These are phyloP conservation scores for Pyrenula aspistea DNA, from an alignment of 495 filamentous ascomycete species.

Conservation along the genomic window DNA sequence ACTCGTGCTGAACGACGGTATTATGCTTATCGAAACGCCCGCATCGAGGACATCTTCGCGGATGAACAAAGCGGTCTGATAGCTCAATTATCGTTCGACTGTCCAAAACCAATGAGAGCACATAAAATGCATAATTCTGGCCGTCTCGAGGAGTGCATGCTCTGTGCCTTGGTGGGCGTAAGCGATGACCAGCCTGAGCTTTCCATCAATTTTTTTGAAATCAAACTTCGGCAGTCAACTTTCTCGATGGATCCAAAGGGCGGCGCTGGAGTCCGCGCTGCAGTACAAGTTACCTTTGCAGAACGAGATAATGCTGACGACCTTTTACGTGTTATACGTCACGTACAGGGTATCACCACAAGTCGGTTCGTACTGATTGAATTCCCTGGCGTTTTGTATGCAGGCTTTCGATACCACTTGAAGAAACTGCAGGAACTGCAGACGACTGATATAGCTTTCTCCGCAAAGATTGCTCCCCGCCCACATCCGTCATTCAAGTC, in stretches of 20 bases:
- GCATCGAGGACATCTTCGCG: constrained; percentile 10
- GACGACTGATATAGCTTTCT: constrained; percentile 36
- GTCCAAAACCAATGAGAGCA: constrained; percentile 11
- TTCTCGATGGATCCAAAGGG: constrained; percentile 8
- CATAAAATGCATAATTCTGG: constrained; percentile 5
- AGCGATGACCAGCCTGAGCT: constrained; percentile 4
- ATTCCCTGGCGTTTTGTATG: constrained; percentile 48
- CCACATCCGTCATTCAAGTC: constrained; percentile 2
- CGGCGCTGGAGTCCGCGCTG: constrained; percentile 11
- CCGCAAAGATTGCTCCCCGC: constrained; percentile 38
- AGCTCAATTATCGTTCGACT: constrained; percentile 11
- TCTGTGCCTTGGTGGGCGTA: constrained; percentile 14
- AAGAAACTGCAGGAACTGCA: constrained; percentile 9
- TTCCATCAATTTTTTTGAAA: constrained; percentile 14
- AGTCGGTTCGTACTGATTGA: constrained; percentile 37
- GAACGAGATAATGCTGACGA: not conserved
- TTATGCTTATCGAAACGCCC: constrained; percentile 11
- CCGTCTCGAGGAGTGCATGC: constrained; percentile 15
- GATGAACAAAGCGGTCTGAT: constrained; percentile 4
- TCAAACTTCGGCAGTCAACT: constrained; percentile 10
- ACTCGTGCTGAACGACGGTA: constrained; percentile 9
- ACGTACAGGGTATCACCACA: not conserved
- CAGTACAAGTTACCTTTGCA: not conserved
- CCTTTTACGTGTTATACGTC: not conserved
- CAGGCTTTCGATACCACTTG: constrained; percentile 11